Evolutionary conservation across 1,284 basidiomycete species (phyloP).

Genomic region (Peniophora sp.): DNA sequence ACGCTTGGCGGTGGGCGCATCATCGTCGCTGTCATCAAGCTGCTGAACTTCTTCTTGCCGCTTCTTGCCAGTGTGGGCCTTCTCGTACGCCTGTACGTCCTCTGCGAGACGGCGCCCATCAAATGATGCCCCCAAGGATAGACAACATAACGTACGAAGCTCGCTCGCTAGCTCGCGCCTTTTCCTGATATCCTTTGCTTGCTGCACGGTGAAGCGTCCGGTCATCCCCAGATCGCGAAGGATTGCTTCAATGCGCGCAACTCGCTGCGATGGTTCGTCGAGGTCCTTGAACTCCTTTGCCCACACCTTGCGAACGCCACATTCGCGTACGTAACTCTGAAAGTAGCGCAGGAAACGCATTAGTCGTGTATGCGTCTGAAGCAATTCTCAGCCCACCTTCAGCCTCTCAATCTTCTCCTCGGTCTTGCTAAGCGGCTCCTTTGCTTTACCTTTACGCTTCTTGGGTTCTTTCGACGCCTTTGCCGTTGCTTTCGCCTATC

Average conservation of each 20-base stretch:
- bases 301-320: slow-evolving; percentile 80
- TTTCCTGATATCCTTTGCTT: slow-evolving; percentile 67
- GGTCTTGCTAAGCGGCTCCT: slow-evolving; percentile 22
- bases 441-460: slow-evolving; percentile 18
- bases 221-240: slow-evolving; percentile 73
- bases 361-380: not conserved
- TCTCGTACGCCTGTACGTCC: slow-evolving; percentile 57
- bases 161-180: slow-evolving; percentile 73
- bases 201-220: slow-evolving; percentile 68
- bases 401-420: slow-evolving; percentile 28
- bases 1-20: slow-evolving; percentile 22
- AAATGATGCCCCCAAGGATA: not conserved
- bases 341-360: not conserved
- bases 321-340: slow-evolving; percentile 65
- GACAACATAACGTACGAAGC: slow-evolving; percentile 46
- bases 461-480: slow-evolving; percentile 11
- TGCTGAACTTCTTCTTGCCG: slow-evolving; percentile 9
- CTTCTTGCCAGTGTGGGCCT: slow-evolving; percentile 16
- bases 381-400: slow-evolving; percentile 18
- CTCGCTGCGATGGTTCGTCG: slow-evolving; percentile 55
- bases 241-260: slow-evolving; percentile 55
- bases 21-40: slow-evolving; percentile 8
- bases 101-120: slow-evolving; percentile 27
- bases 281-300: slow-evolving; percentile 64
- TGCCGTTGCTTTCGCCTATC: not conserved